These are phyloP conservation scores for Nakaseomyces nivariensis DNA, from an alignment of 1,139 yeast genomes.

Conservation along the genomic window DNA sequence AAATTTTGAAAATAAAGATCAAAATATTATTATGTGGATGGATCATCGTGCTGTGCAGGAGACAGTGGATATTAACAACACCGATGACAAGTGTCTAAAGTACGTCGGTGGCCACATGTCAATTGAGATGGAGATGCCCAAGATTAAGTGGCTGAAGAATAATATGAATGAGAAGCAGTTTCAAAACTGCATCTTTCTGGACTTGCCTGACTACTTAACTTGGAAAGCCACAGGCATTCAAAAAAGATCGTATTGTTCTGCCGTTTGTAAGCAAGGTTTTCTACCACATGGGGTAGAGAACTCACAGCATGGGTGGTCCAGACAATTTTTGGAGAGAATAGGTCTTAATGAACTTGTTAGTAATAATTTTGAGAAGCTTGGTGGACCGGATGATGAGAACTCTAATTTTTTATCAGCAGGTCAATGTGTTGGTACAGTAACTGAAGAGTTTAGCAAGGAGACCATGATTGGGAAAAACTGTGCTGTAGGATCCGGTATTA, in stretches of 20 bases:
- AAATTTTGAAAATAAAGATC: conserved; percentile 58
- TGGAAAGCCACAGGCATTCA: conserved; percentile 83
- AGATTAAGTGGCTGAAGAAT: conserved; percentile 91
- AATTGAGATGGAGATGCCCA: conserved; percentile 95
- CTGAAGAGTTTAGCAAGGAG: conserved; percentile 61
- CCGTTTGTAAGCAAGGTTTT: conserved; percentile 92
- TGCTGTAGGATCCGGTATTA: conserved; percentile 89
- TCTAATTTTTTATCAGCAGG: conserved; percentile 78
- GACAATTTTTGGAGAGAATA: conserved; percentile 56
- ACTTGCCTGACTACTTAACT: conserved; percentile 82
- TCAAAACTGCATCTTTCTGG: conserved; percentile 71
- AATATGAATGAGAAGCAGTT: conserved; percentile 59
- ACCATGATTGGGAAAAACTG: conserved; percentile 73
- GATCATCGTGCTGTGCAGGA: conserved; percentile 94
- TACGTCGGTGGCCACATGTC: conserved; percentile 98
- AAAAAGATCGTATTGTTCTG: conserved; percentile 79
- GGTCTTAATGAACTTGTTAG: conserved; percentile 70
- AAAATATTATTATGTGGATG: conserved; percentile 93
- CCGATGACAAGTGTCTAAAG: conserved; percentile 67
- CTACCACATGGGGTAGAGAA: conserved; percentile 87
- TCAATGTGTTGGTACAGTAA: conserved; percentile 68
- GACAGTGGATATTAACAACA: conserved; percentile 68
- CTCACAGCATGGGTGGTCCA: conserved; percentile 82
- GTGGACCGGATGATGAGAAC: conserved; percentile 44
- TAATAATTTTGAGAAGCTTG: conserved; percentile 67